Percentiles rank a stretch among this genome's conserved stretches.
Conservation (phyloP, 345 rosid species). For the Triadica sebifera region DNA sequence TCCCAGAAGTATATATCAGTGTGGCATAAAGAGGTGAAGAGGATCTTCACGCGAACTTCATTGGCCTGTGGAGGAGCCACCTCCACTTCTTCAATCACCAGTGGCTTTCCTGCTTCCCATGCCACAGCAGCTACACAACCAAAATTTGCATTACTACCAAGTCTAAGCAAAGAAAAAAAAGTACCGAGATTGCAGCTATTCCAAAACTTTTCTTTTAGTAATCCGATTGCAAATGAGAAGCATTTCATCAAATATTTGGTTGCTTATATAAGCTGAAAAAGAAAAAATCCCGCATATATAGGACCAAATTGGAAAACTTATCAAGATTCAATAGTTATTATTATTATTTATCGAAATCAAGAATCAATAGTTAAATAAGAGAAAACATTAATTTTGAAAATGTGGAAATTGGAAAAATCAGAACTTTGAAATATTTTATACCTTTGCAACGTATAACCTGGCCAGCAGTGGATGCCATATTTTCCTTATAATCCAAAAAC, state of each 20-base stretch:
- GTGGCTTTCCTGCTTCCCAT: slow-evolving; percentile 92
- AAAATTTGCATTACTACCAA: too few relatives aligned
- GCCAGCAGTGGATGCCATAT: background rate
- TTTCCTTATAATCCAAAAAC: background rate
- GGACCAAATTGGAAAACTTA: too few relatives aligned
- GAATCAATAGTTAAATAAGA: too few relatives aligned
- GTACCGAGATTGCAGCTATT: too few relatives aligned
- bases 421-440: background rate
- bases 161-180: too few relatives aligned
- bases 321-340: too few relatives aligned
- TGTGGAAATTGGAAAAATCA: background rate
- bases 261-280: too few relatives aligned
- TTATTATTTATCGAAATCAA: too few relatives aligned
- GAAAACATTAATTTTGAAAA: background rate
- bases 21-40: slow-evolving; percentile 70
- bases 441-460: background rate
- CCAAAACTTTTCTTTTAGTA: too few relatives aligned
- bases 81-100: slow-evolving; percentile 77
- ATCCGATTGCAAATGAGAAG: too few relatives aligned
- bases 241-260: too few relatives aligned
- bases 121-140: slow-evolving; percentile 64
- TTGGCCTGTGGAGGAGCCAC: slow-evolving; percentile 82
- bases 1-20: slow-evolving; percentile 96
- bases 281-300: too few relatives aligned
- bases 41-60: slow-evolving; percentile 79